A percentile compares a stretch with the other conserved stretches of the same genome.
Conservation (phyloP, 495 filamentous ascomycete genomes). For the Gamarada debralockiae region DNA sequence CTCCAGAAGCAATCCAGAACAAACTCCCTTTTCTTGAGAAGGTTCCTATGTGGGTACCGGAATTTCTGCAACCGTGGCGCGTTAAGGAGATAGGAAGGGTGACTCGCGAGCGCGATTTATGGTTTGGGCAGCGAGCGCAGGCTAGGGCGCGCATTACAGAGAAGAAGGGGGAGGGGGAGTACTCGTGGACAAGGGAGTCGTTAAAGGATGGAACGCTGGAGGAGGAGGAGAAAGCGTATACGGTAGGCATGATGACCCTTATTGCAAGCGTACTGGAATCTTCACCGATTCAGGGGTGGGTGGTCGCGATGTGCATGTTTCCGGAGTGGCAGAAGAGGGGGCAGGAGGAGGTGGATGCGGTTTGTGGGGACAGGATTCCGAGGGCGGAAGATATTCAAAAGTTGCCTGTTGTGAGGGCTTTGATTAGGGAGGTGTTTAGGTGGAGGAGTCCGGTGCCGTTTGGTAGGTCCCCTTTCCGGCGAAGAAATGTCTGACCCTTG, state of each 20-base stretch:
- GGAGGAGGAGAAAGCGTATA: constrained; percentile 26
- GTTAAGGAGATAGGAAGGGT: not conserved
- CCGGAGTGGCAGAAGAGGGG: constrained; percentile 48
- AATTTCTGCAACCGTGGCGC: constrained; percentile 2
- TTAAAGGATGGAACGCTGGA: not conserved
- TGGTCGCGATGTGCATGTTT: constrained; percentile 55
- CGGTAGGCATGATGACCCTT: constrained; percentile 36
- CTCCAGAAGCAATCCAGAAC: constrained; percentile 6
- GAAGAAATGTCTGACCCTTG: too few relatives aligned
- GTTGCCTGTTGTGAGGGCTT: constrained; percentile 40
- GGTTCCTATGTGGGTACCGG: not conserved
- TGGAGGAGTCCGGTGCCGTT: constrained; percentile 43
- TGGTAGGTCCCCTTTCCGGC: not conserved
- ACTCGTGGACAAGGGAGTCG: too few relatives aligned
- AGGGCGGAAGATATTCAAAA: constrained; percentile 38
- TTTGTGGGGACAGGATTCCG: constrained; percentile 50
- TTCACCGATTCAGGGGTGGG: constrained; percentile 29
- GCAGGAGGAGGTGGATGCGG: constrained; percentile 51
- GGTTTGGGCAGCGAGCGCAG: constrained; percentile 15
- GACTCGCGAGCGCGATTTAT: constrained; percentile 2
- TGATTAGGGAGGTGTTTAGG: constrained; percentile 47
- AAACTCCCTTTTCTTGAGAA: constrained; percentile 5
- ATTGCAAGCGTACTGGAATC: constrained; percentile 35
- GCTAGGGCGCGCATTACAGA: too few relatives aligned
- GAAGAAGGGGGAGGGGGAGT: too few relatives aligned